A percentile compares a stretch with the other conserved stretches of the same genome.
These are phyloP conservation scores for Cutaneotrichosporon dermatis DNA, from an alignment of 1,284 basidiomycete species.

Conservation along the genomic window DNA sequence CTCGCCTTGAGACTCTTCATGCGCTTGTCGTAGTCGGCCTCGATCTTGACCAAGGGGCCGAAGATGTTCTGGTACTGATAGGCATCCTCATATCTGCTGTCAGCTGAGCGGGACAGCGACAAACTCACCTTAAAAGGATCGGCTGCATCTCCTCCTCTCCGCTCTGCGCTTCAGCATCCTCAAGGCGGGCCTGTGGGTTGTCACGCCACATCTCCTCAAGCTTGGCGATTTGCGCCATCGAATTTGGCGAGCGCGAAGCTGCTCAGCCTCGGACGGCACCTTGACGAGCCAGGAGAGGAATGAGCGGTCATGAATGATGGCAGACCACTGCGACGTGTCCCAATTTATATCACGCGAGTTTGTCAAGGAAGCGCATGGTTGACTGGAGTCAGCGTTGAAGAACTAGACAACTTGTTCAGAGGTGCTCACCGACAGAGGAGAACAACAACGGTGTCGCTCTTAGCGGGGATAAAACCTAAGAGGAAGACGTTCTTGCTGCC, in stretches of 20 bases:
- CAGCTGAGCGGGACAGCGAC: neutral
- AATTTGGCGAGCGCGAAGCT: slow-evolving; percentile 93
- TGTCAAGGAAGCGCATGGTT: slow-evolving; percentile 90
- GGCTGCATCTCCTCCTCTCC: slow-evolving; percentile 94
- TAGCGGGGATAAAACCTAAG: slow-evolving; percentile 98
- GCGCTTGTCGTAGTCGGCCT: slow-evolving; percentile 97
- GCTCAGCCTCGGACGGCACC: slow-evolving; percentile 90
- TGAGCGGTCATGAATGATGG: slow-evolving; percentile 94
- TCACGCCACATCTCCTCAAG: slow-evolving; percentile 98
- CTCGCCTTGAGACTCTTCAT: slow-evolving; percentile 97
- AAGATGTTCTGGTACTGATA: slow-evolving; percentile 99
- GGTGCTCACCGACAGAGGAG: slow-evolving; percentile 83
- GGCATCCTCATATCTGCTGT: slow-evolving; percentile 80
- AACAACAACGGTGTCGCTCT: slow-evolving; percentile 97
- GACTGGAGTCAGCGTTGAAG: slow-evolving; percentile 53
- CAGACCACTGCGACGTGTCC: slow-evolving; percentile 97
- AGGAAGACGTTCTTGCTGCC: slow-evolving; percentile 99
- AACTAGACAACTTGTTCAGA: too few species aligned
- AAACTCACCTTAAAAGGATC: slow-evolving; percentile 63
- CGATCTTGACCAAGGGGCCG: slow-evolving; percentile 97
- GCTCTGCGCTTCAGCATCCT: slow-evolving; percentile 93
- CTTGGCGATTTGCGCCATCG: slow-evolving; percentile 92
- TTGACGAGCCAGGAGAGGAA: slow-evolving; percentile 99
- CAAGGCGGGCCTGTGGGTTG: slow-evolving; percentile 86
- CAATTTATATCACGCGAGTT: slow-evolving; percentile 93